Evolutionary conservation across 805 yeast species (phyloP).

Genomic region (Kuraishia borneana): DNA sequence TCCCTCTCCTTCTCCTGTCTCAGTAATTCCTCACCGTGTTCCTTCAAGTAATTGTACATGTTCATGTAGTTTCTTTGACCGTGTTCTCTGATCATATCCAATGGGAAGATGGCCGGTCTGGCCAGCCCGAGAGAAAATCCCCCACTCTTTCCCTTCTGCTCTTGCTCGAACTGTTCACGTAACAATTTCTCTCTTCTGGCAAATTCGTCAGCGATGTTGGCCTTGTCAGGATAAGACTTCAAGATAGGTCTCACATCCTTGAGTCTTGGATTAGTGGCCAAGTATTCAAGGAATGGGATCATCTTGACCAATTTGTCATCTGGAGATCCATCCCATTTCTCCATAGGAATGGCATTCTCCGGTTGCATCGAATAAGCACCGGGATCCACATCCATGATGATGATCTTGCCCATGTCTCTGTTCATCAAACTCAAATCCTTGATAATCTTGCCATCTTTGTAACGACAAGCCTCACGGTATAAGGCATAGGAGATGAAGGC

Average conservation of each 20-base stretch:
- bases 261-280: constrained; percentile 67
- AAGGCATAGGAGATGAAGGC: constrained; percentile 81
- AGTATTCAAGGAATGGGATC: constrained; percentile 89
- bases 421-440: constrained; percentile 86
- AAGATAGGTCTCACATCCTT: constrained; percentile 87
- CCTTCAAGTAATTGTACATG: constrained; percentile 53
- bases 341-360: constrained; percentile 81
- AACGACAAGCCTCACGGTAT: constrained; percentile 83
- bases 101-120: constrained; percentile 59
- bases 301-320: constrained; percentile 72
- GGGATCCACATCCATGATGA: constrained; percentile 69
- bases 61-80: constrained; percentile 83
- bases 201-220: constrained; percentile 68
- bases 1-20: constrained; percentile 77
- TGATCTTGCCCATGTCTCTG: constrained; percentile 76
- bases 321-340: constrained; percentile 78
- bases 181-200: constrained; percentile 64
- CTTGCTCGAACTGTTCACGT: constrained; percentile 59
- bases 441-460: constrained; percentile 78
- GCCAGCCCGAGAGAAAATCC: constrained; percentile 52
- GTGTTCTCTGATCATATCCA: constrained; percentile 82
- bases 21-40: constrained; percentile 53
- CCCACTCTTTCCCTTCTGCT: constrained; percentile 31
- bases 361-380: constrained; percentile 76
- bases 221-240: constrained; percentile 56